Percentiles rank a stretch among this genome's conserved stretches.
Evolutionary conservation across 2,329 filamentous ascomycete genomes (phyloP).

Genomic region (Fusarium heterosporum): DNA sequence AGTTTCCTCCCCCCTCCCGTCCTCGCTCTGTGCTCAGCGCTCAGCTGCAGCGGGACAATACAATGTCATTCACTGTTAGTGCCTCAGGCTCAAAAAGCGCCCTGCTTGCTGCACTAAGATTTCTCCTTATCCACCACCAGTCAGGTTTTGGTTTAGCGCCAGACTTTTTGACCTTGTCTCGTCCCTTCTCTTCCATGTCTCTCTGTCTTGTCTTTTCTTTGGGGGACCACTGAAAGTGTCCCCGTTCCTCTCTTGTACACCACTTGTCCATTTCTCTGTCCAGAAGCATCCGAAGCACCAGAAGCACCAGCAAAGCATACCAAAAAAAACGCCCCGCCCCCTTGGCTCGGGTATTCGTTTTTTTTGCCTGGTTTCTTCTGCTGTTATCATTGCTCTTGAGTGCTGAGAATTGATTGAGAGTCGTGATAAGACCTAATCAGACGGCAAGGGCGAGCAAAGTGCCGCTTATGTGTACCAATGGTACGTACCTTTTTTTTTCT

Average conservation of each 20-base stretch:
- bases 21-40: slow-evolving; percentile 20
- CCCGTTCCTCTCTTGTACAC: slow-evolving; percentile 24
- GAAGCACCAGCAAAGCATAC: slow-evolving; percentile 23
- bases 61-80: slow-evolving; percentile 35
- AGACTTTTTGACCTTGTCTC: slow-evolving; percentile 43
- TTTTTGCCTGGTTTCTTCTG: slow-evolving; percentile 28
- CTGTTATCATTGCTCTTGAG: slow-evolving; percentile 13
- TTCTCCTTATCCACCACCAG: slow-evolving; percentile 52
- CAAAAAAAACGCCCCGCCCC: slow-evolving; percentile 27
- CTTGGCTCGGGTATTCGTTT: slow-evolving; percentile 35
- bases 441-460: slow-evolving; percentile 37
- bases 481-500: slow-evolving; percentile 47
- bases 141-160: slow-evolving; percentile 53
- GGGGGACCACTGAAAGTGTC: slow-evolving; percentile 36
- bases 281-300: slow-evolving; percentile 21
- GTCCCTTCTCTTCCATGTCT: slow-evolving; percentile 44
- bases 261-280: slow-evolving; percentile 24
- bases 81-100: slow-evolving; percentile 45
- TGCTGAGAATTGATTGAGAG: slow-evolving; percentile 30
- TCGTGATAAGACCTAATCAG: slow-evolving; percentile 9
- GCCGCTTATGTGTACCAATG: slow-evolving; percentile 40
- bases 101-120: slow-evolving; percentile 51
- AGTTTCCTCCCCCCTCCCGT: slow-evolving; percentile 26
- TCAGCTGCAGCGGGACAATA: slow-evolving; percentile 40
- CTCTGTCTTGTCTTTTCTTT: slow-evolving; percentile 41